Base-by-base conservation (phyloP, 2,329 filamentous ascomycete species). In the Xylaria sp. region DNA sequence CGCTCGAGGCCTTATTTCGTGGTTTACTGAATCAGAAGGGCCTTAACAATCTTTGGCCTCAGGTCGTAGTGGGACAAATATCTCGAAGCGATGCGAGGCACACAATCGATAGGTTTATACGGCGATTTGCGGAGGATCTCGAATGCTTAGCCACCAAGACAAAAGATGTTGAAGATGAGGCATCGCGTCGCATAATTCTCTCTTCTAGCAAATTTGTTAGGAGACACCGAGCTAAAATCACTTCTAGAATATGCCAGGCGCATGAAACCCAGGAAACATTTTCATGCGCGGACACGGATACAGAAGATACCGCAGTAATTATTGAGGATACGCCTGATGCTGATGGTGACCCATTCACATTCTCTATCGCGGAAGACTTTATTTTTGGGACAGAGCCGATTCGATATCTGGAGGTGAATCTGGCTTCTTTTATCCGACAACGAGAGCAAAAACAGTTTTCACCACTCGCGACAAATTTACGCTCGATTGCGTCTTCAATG, bases 361-460 rank as follows among this genome's bases (percentile, higher is more conserved):
- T 53, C 48, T 38, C 40, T 25, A 3, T 47, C 4, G 56, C 48
- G 11, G 41, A 58, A 10, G 31, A 58, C 1, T 53, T 53, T 13
- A 58, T 58, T 3, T 58, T 58, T 23, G 25, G 19, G 25, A 58
- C 56, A 6, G 48, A 47, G 31, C 56, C 56, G 4, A 53, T 58
- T 8, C 1, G 3, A 25, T 53, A 53, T 47, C 40, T 58, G 9
- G 48, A 58, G 3, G 33, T 31, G 2, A 58, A 58, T 19, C 1
- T 58, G 3, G 2, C 5, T 33, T 13, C 31, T 53, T 47, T 47
- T 7, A 19, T 53, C n/a, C 40, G 40, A 47, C 31, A 47, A 29
- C 37, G 31, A 47, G 11, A 53, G 13, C 56, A 53, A 1, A 53
- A 33, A 15, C 31, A 5, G 29, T n/a, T 53, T 15, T 58, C 56